phyloP scores from a whole-genome alignment of 371 early-diverging fungal genomes.

The Encephalitozoon romaleae region DNA sequence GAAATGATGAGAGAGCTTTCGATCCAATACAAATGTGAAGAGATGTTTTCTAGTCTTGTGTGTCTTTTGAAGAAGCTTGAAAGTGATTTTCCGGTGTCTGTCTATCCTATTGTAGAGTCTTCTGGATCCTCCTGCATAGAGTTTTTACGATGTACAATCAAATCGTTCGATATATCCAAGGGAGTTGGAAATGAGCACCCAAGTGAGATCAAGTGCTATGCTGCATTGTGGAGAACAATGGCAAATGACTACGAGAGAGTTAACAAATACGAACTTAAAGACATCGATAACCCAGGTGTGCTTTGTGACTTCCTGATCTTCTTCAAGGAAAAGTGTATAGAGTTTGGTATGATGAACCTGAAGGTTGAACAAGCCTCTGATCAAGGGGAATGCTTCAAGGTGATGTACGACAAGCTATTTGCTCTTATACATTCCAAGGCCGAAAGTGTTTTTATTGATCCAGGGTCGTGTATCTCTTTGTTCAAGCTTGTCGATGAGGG shows the following conservation, averaged over 20 bases:
- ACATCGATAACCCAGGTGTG: background rate
- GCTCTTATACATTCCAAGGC: background rate
- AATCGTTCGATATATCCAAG: constrained; percentile 14
- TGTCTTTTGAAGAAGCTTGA: constrained; percentile 9
- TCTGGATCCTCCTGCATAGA: background rate
- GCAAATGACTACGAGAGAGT: constrained; percentile 6
- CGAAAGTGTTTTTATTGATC: constrained; percentile 11
- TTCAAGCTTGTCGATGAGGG: constrained; percentile 20
- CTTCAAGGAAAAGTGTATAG: background rate
- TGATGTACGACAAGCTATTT: background rate
- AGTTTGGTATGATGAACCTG: background rate
- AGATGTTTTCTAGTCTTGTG: background rate
- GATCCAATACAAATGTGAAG: background rate
- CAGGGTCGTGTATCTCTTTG: constrained; percentile 1
- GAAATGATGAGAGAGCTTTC: background rate
- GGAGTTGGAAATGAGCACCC: background rate
- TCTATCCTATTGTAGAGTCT: background rate
- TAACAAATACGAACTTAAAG: background rate
- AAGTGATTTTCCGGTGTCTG: background rate
- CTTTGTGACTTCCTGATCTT: constrained; percentile 27
- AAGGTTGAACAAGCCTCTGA: background rate
- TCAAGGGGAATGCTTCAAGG: background rate
- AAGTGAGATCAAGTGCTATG: constrained; percentile 35
- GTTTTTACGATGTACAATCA: background rate
- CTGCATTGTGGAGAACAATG: constrained; percentile 24